Conservation (phyloP, 2,329 filamentous ascomycete genomes). For the Cladosporium sp. region DNA sequence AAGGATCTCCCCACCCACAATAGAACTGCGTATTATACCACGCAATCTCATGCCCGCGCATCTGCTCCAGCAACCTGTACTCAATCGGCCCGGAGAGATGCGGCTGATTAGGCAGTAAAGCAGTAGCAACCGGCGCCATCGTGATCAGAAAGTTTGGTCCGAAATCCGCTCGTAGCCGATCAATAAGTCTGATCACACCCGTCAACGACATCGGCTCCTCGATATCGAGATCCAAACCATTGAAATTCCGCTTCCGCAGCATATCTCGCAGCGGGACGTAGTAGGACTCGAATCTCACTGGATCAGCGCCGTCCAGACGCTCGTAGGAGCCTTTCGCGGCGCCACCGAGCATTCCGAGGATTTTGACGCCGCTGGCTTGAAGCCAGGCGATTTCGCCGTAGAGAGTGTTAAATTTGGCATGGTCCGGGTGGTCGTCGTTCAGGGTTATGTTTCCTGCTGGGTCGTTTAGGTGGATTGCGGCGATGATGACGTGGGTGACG, state of each 20-base stretch:
- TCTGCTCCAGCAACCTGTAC: slow-evolving; percentile 72
- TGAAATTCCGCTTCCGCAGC: slow-evolving; percentile 60
- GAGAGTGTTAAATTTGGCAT: slow-evolving; percentile 64
- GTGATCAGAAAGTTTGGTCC: slow-evolving; percentile 72
- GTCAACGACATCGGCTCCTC: slow-evolving; percentile 72
- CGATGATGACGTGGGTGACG: slow-evolving; percentile 80
- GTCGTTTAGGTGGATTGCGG: slow-evolving; percentile 79
- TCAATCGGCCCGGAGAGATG: slow-evolving; percentile 76
- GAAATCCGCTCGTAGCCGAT: slow-evolving; percentile 61
- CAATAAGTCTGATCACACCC: slow-evolving; percentile 58
- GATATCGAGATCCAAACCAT: slow-evolving; percentile 76
- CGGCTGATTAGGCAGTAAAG: slow-evolving; percentile 56
- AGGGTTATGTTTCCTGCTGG: slow-evolving; percentile 68
- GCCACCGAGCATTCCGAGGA: slow-evolving; percentile 85
- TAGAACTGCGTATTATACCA: slow-evolving; percentile 97
- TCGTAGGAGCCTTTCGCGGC: slow-evolving; percentile 74
- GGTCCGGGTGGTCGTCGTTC: slow-evolving; percentile 73
- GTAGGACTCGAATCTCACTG: slow-evolving; percentile 67
- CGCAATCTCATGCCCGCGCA: slow-evolving; percentile 64
- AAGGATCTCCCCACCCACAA: slow-evolving; percentile 78
- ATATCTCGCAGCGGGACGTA: slow-evolving; percentile 69
- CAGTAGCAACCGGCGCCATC: slow-evolving; percentile 77
- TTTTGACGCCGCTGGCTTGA: slow-evolving; percentile 71
- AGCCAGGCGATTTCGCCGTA: slow-evolving; percentile 77
- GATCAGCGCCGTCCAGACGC: slow-evolving; percentile 59